Conservation (phyloP, 2,329 filamentous ascomycete genomes). For the Pezicula rhizophila region DNA sequence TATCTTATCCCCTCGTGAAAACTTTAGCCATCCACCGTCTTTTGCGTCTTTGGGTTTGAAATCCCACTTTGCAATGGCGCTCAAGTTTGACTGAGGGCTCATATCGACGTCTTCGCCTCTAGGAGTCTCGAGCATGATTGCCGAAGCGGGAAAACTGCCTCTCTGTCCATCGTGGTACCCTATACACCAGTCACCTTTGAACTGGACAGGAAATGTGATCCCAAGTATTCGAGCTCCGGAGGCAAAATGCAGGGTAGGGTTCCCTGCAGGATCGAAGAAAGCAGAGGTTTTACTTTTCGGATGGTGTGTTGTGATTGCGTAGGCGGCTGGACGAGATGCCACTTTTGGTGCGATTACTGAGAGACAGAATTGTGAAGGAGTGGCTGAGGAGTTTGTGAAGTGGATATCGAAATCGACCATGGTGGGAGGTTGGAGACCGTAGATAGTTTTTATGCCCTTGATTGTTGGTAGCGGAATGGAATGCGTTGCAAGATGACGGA, state of each 20-base stretch:
- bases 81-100: constrained; percentile 18
- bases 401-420: constrained; percentile 26
- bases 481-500: constrained; percentile 25
- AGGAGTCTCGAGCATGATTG: constrained; percentile 19
- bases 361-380: constrained; percentile 14
- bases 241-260: constrained; percentile 22
- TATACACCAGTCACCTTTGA: constrained; percentile 22
- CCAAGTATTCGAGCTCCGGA: constrained; percentile 24
- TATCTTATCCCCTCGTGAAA: constrained; percentile 25
- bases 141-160: constrained; percentile 21
- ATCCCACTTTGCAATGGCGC: constrained; percentile 24
- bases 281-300: constrained; percentile 15
- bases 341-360: constrained; percentile 19
- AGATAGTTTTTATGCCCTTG: constrained; percentile 20
- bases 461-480: constrained; percentile 22
- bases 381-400: constrained; percentile 17
- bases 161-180: constrained; percentile 26
- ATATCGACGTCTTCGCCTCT: constrained; percentile 20
- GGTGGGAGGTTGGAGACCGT: constrained; percentile 16
- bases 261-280: constrained; percentile 21
- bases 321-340: constrained; percentile 16
- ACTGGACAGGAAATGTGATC: constrained; percentile 23
- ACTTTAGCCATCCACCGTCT: constrained; percentile 23
- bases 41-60: constrained; percentile 25
- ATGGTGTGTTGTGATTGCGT: constrained; percentile 18